Evolutionary conservation across 306 rosid species (phyloP).

Genomic region (Fragaria iinumae): DNA sequence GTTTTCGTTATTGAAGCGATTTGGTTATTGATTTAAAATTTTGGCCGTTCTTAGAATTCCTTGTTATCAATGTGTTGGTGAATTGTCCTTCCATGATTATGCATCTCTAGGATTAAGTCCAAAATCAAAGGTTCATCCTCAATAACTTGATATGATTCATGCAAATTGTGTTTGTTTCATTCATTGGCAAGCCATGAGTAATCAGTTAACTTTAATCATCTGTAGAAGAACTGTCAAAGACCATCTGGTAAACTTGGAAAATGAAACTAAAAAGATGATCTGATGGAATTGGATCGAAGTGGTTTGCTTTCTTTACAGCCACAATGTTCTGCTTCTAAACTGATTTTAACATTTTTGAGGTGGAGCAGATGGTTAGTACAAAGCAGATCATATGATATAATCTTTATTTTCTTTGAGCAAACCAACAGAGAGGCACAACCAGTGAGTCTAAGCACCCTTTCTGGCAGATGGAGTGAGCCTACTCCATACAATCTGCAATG

Average conservation of each 20-base stretch:
- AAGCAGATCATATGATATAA: constrained; percentile 10
- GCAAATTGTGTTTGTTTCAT: neutral
- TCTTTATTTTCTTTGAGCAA: constrained; percentile 21
- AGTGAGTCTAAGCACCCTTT: neutral
- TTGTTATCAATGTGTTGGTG: neutral
- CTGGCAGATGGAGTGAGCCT: neutral
- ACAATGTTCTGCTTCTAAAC: neutral
- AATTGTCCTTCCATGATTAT: neutral
- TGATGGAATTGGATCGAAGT: neutral
- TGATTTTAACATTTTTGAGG: neutral
- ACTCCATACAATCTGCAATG: constrained; percentile 19
- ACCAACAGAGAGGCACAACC: neutral
- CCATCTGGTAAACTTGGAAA: neutral
- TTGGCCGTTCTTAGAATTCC: neutral
- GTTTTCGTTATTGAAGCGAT: neutral
- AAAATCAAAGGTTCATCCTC: neutral
- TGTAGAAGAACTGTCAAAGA: neutral
- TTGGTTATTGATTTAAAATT: neutral
- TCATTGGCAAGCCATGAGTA: neutral
- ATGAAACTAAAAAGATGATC: neutral
- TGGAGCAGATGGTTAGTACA: constrained; percentile 5
- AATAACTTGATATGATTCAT: neutral
- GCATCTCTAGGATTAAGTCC: neutral
- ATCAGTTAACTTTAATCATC: neutral
- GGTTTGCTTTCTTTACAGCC: neutral